Evolutionary conservation across 139 green algal genomes (phyloP), one percentile per base, ranked within the genome.

Genomic region (Chlorella sp.): DNA sequence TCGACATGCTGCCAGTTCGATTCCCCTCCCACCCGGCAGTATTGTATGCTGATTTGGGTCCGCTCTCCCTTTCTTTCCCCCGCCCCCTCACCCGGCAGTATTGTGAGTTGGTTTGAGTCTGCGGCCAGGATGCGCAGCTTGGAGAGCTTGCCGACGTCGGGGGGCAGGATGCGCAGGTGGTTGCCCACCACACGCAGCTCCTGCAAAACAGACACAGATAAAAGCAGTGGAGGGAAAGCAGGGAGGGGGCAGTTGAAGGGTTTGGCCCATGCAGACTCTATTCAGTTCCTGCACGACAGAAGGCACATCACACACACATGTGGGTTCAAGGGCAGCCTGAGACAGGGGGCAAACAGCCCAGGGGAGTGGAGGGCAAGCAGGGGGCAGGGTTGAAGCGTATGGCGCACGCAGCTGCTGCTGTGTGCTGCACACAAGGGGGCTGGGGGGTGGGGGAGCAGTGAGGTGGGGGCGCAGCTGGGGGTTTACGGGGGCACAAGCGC

Each of bases 71-170:
- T n/a, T 57, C 48, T 9, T 9, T 9, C 5, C 48, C 48, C 48
- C 48, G 7, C 40, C 37, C 32, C 15, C 71, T 15, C 90, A 97
- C 95, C 94, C 78, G 97, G 97, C 71, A 99, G 69, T 14, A 93
- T 88, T 24, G 92, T 89, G 37, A 99, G 90, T 82, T 94, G 84
- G 93, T 99, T 99, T 90, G 97, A 91, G 91, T 99, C 95, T 0
- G 93, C 95, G 60, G 81, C 40, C 88, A 99, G 94, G 48, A 91
- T 83, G 30, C 92, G 88, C 87, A 99, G 93, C 34, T 94, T 90
- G 1, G 80, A 82, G 64, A 99, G 91, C 7, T 48, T 48, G n/a
- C 92, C 93, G n/a, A 99, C 81, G 83, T 95, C 93, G 0, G 86
- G 61, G 0, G 97, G 96, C 77, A 99, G 91, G 53, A 92, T 89